A percentile compares a stretch with the other conserved stretches of the same genome.
phyloP scores from a whole-genome alignment of 306 rosid species.

The Oxytropis ochrocephala region DNA sequence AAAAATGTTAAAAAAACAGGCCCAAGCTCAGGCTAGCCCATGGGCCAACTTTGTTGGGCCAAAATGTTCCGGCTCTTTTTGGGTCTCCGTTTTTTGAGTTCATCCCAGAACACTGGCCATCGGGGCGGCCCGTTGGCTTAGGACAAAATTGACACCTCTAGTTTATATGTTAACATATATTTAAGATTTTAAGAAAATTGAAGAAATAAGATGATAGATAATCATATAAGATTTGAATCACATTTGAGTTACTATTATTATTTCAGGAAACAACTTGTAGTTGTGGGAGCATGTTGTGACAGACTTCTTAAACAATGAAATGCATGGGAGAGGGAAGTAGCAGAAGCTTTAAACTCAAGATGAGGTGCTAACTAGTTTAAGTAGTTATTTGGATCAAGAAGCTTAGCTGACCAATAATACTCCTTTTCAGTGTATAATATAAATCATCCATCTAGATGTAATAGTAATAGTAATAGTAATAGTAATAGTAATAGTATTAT shows the following conservation, averaged over 20 bases:
- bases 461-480: neutral
- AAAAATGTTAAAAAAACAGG: no score
- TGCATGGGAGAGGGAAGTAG: neutral
- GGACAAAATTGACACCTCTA: no score
- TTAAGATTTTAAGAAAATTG: no score
- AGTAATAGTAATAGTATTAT: no score
- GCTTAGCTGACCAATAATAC: constrained; percentile 9
- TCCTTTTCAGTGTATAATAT: neutral
- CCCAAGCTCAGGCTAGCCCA: no score
- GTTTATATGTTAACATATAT: no score
- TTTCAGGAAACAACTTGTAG: constrained; percentile 12
- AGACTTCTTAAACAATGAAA: neutral
- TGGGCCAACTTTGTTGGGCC: no score
- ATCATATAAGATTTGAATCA: neutral
- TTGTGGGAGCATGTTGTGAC: constrained; percentile 6
- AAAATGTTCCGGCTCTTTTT: no score
- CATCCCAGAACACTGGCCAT: no score
- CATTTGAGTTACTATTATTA: neutral
- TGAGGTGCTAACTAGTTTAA: neutral
- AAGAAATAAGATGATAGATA: no score
- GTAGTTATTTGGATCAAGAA: constrained; percentile 2
- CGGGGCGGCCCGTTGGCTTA: no score
- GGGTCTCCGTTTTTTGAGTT: no score
- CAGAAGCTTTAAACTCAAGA: neutral
- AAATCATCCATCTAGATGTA: neutral